These are phyloP conservation scores for Schoenoplectus tabernaemontani DNA, from an alignment of 202 grass and related monocot genomes.

Conservation along the genomic window DNA sequence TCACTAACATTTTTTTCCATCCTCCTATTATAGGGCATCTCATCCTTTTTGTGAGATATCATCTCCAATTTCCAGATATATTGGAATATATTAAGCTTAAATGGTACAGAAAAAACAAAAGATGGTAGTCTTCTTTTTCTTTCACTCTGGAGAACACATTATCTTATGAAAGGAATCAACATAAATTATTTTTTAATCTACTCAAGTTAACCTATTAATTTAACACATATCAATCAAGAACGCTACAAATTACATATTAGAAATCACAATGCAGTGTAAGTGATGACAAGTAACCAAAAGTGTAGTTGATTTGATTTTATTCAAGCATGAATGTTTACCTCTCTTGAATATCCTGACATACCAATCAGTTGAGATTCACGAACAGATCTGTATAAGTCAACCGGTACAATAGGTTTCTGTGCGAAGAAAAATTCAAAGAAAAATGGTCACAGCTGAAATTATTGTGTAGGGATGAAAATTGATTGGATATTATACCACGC, in stretches of 20 bases:
- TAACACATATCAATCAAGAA: neutral
- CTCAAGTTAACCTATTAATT: neutral
- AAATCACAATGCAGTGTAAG: neutral
- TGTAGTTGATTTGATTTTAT: neutral
- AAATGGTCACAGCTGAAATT: conserved; percentile 21
- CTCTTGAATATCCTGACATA: conserved; percentile 82
- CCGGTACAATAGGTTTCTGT: conserved; percentile 82
- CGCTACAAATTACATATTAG: neutral
- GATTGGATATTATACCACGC: neutral
- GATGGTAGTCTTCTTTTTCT: neutral
- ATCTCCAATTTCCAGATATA: neutral
- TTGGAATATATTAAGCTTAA: neutral
- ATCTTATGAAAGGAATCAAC: neutral
- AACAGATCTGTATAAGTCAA: conserved; percentile 59
- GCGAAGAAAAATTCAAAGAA: conserved; percentile 6
- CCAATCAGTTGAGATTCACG: conserved; percentile 84
- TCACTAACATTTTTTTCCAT: neutral
- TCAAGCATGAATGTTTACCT: conserved; percentile 39
- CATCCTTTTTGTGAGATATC: neutral
- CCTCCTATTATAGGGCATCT: neutral
- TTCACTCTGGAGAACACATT: neutral
- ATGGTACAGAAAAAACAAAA: neutral
- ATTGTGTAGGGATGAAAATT: neutral
- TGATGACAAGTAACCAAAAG: neutral
- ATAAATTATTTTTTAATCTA: neutral